Conservation (phyloP, 1,139 yeast genomes). For the Nakaseomyces sp. region DNA sequence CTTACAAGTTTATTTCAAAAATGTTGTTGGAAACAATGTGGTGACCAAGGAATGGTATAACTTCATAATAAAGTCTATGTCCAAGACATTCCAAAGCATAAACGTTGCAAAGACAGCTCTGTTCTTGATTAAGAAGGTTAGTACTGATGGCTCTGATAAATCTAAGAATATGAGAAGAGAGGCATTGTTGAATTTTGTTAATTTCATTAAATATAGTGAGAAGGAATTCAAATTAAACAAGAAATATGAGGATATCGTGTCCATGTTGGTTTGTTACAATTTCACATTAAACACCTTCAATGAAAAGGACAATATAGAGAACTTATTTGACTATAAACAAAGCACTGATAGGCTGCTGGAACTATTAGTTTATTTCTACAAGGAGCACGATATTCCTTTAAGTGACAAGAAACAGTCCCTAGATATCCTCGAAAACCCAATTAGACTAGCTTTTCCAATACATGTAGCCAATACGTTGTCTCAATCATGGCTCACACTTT, state of each 20-base stretch:
- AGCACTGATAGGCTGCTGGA: conserved; percentile 10
- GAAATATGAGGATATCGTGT: conserved; percentile 20
- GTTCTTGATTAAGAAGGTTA: conserved; percentile 9
- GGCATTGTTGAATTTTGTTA: conserved; percentile 25
- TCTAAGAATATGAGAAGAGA: conserved; percentile 11
- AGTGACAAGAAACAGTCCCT: conserved; percentile 16
- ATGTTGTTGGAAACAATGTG: conserved; percentile 4
- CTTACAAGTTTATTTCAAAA: conserved; percentile 20
- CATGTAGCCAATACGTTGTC: conserved; percentile 15
- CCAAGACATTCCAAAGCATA: conserved; percentile 28
- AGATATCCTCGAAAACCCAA: conserved; percentile 18
- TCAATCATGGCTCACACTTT: conserved; percentile 24
- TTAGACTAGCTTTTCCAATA: conserved; percentile 18
- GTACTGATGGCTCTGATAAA: conserved; percentile 1
- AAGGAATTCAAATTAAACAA: conserved; percentile 19
- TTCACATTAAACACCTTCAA: conserved; percentile 13
- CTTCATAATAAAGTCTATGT: conserved; percentile 23
- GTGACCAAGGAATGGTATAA: conserved; percentile 21
- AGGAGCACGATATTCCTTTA: conserved; percentile 14
- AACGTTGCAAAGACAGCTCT: conserved; percentile 25
- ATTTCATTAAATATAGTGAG: conserved; percentile 23
- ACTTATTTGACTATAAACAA: conserved; percentile 14
- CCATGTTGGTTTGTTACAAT: conserved; percentile 22
- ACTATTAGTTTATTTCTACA: conserved; percentile 16
- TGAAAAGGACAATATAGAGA: conserved; percentile 13